Conservation (phyloP, 768 basidiomycete species). For the Kondoa subrosea region DNA sequence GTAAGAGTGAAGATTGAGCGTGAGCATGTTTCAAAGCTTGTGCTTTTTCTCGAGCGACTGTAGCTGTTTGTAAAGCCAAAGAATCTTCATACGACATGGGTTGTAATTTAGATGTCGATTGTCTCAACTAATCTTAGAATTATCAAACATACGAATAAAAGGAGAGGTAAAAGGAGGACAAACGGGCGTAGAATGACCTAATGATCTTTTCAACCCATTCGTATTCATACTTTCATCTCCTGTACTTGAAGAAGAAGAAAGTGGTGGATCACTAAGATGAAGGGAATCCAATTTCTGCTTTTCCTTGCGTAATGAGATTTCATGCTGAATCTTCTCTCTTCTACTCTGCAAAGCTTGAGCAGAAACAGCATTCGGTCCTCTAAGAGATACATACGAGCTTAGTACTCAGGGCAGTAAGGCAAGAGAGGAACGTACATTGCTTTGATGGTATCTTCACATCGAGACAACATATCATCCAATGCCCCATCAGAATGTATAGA, state of each 20-base stretch:
- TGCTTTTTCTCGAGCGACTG: not conserved
- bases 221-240: no score
- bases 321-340: not conserved
- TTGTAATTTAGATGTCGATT: not conserved
- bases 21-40: not conserved
- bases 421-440: not conserved
- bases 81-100: not conserved
- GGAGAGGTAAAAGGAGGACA: not conserved
- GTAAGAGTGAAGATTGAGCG: not conserved
- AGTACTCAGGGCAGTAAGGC: not conserved
- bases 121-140: not conserved
- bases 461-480: not conserved
- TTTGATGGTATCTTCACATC: not conserved
- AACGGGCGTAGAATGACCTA: not conserved
- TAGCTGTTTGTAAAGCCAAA: not conserved
- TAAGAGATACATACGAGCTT: not conserved
- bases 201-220: not conserved
- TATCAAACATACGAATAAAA: not conserved
- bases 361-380: not conserved
- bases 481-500: not conserved
- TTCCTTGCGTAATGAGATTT: not conserved
- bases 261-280: not conserved
- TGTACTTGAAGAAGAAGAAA: no score
- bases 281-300: not conserved
- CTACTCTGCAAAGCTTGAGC: not conserved